Percentiles rank a stretch among this genome's conserved stretches.
These are phyloP conservation scores for Colletotrichum sp. DNA, from an alignment of 2,329 filamentous ascomycete genomes.

Conservation along the genomic window DNA sequence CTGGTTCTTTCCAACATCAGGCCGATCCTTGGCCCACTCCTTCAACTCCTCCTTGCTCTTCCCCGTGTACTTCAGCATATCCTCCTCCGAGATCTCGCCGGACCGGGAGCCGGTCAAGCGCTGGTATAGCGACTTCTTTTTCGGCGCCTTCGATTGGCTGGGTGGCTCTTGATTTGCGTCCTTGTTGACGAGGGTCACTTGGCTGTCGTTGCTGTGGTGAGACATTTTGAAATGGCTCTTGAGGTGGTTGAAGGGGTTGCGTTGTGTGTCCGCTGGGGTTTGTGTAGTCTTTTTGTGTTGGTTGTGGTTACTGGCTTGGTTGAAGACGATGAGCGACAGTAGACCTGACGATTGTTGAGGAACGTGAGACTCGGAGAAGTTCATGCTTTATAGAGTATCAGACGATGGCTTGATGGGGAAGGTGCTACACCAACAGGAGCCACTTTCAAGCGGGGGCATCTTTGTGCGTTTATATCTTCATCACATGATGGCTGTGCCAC, in stretches of 20 bases:
- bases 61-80: slow-evolving; percentile 46
- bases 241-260: neutral
- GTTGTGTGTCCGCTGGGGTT: neutral
- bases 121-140: slow-evolving; percentile 34
- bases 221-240: neutral
- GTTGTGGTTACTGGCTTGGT: neutral
- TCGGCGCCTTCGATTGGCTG: neutral
- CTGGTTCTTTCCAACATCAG: slow-evolving; percentile 45
- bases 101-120: slow-evolving; percentile 34
- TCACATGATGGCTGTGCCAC: neutral
- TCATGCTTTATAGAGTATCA: neutral
- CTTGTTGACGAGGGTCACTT: neutral
- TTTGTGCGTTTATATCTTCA: neutral
- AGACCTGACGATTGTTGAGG: neutral
- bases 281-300: neutral
- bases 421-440: neutral
- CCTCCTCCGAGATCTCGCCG: slow-evolving; percentile 38
- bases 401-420: neutral
- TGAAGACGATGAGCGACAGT: neutral
- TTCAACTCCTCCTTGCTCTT: slow-evolving; percentile 34
- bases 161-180: neutral
- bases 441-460: neutral
- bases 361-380: neutral
- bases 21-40: slow-evolving; percentile 38
- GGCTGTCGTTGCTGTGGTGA: neutral